A percentile compares a stretch with the other conserved stretches of the same genome.
Evolutionary conservation across 805 yeast genomes (phyloP).

Genomic region (Starmera quercuum): DNA sequence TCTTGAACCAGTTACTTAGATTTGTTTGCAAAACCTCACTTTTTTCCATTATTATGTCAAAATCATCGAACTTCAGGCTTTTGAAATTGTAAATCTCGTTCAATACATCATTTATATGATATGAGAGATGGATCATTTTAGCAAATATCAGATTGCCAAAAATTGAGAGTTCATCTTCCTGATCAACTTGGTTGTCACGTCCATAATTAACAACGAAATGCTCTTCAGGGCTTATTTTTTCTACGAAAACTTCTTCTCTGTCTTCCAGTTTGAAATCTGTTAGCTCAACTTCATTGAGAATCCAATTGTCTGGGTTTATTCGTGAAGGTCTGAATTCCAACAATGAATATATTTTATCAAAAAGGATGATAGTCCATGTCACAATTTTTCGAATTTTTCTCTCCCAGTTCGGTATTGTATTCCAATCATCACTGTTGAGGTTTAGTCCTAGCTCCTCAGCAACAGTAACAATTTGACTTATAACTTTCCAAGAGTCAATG

Average conservation of each 20-base stretch:
- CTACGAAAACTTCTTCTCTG: constrained; percentile 13
- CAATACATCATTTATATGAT: constrained; percentile 16
- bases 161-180: constrained; percentile 3
- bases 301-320: constrained; percentile 19
- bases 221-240: constrained; percentile 6
- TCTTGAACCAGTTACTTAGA: constrained; percentile 16
- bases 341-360: constrained; percentile 20
- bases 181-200: background rate
- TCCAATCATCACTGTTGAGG: constrained; percentile 17
- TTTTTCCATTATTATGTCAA: constrained; percentile 12
- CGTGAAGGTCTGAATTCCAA: constrained; percentile 19
- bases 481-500: constrained; percentile 13
- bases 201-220: constrained; percentile 7
- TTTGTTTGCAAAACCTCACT: constrained; percentile 7
- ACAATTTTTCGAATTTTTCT: constrained; percentile 17
- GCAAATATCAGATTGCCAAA: constrained; percentile 17
- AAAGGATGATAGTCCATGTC: constrained; percentile 18
- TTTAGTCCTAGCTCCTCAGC: constrained; percentile 22
- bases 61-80: constrained; percentile 17
- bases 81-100: constrained; percentile 16
- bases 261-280: constrained; percentile 15
- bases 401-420: constrained; percentile 22
- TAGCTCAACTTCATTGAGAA: constrained; percentile 10
- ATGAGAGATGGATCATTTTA: constrained; percentile 17
- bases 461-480: constrained; percentile 14